phyloP scores from a whole-genome alignment of 345 rosid genomes.

The Excoecaria cochinchinensis region DNA sequence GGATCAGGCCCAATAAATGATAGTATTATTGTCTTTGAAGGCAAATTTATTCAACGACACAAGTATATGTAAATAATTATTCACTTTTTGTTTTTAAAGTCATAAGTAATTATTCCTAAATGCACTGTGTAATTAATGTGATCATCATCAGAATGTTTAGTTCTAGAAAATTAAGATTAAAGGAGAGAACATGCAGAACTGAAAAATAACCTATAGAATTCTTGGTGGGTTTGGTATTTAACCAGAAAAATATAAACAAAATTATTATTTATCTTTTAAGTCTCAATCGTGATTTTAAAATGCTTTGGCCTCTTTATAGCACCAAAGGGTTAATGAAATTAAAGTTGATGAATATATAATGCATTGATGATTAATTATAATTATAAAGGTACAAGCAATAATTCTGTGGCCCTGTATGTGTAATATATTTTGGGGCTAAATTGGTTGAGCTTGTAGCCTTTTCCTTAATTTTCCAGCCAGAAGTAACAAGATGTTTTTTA shows the following conservation, averaged over 20 bases:
- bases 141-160: not conserved
- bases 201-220: not conserved
- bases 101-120: not conserved
- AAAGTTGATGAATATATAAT: not conserved
- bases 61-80: too few relatives aligned
- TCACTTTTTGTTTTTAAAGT: not conserved
- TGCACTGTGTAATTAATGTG: too few relatives aligned
- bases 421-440: not conserved
- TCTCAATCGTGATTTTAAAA: not conserved
- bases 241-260: not conserved
- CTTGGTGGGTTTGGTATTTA: not conserved
- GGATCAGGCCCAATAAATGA: too few relatives aligned
- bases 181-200: not conserved
- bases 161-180: not conserved
- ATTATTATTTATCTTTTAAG: not conserved
- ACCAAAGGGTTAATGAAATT: not conserved
- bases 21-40: too few relatives aligned
- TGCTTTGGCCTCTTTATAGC: not conserved
- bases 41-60: too few relatives aligned
- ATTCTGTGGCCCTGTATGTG: slow-evolving; percentile 5
- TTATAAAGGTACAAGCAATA: slow-evolving; percentile 3
- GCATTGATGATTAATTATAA: not conserved
- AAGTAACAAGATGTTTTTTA: too few relatives aligned
- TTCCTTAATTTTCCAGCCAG: too few relatives aligned
- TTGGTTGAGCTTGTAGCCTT: not conserved